Evolutionary conservation across 139 green algal genomes (phyloP).

Genomic region (Desmodesmus armatus): DNA sequence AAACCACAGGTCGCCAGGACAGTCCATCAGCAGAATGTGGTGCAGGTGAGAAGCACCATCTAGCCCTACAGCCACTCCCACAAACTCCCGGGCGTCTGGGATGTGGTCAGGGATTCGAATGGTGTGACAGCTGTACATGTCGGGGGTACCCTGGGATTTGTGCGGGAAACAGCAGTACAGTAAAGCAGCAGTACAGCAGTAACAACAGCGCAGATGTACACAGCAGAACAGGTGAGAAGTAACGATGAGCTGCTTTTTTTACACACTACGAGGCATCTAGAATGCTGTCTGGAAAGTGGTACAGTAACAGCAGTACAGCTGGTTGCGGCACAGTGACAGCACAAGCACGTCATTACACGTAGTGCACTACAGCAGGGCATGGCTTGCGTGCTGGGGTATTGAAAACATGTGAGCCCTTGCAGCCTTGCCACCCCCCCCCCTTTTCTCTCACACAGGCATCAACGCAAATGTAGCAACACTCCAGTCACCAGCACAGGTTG

Average conservation of each 20-base stretch:
- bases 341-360: too few relatives aligned
- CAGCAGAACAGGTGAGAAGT: background rate
- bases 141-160: background rate
- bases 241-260: background rate
- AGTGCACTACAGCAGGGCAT: too few relatives aligned
- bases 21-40: conserved; percentile 37
- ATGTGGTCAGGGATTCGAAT: conserved; percentile 12
- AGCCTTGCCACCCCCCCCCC: too few relatives aligned
- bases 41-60: conserved; percentile 21
- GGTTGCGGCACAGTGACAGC: background rate
- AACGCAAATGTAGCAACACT: too few relatives aligned
- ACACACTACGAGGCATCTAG: background rate
- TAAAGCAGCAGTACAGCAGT: background rate
- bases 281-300: conserved; percentile 10
- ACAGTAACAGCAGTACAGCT: background rate
- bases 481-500: too few relatives aligned
- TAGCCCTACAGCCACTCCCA: conserved; percentile 12
- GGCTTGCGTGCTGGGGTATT: too few relatives aligned
- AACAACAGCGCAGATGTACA: background rate
- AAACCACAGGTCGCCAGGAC: conserved; percentile 28
- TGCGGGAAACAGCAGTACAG: background rate
- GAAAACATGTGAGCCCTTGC: too few relatives aligned
- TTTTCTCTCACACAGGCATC: too few relatives aligned
- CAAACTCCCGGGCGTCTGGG: conserved; percentile 22
- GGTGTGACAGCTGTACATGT: conserved; percentile 31